Conservation (phyloP, 495 filamentous ascomycete species). For the Venustampulla echinocandica region DNA sequence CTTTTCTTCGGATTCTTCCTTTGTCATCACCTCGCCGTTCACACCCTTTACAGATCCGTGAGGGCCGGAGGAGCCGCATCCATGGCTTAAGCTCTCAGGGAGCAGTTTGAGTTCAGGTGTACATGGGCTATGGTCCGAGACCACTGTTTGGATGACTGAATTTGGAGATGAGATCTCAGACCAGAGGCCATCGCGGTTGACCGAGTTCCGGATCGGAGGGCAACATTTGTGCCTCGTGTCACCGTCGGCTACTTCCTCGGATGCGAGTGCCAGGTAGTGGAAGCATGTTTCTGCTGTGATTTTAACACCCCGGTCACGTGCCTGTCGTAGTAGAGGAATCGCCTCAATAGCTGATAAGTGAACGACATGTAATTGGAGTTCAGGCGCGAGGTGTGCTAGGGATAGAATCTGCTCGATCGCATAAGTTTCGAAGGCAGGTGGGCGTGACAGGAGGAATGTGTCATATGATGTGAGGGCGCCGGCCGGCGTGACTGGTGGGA, state of each 20-base stretch:
- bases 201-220: slow-evolving; percentile 77
- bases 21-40: slow-evolving; percentile 10
- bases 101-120: slow-evolving; percentile 90
- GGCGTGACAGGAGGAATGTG: slow-evolving; percentile 88
- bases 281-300: slow-evolving; percentile 98
- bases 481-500: slow-evolving; percentile 61
- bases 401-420: slow-evolving; percentile 82
- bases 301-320: slow-evolving; percentile 69
- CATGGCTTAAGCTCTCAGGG: slow-evolving; percentile 45
- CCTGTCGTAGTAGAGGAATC: slow-evolving; percentile 79
- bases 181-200: slow-evolving; percentile 87
- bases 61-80: background rate
- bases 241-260: slow-evolving; percentile 77
- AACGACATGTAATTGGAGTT: slow-evolving; percentile 86
- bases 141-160: slow-evolving; percentile 83
- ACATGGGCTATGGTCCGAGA: slow-evolving; percentile 96
- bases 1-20: slow-evolving; percentile 24
- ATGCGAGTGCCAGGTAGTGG: slow-evolving; percentile 89
- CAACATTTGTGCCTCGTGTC: slow-evolving; percentile 98
- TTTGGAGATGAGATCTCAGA: slow-evolving; percentile 61
- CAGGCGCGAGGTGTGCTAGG: slow-evolving; percentile 69
- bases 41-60: slow-evolving; percentile 12
- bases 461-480: slow-evolving; percentile 74
- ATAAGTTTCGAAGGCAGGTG: slow-evolving; percentile 82
- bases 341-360: slow-evolving; percentile 88